Evolutionary conservation across 768 basidiomycete genomes (phyloP), one percentile per base, ranked within the genome.

Genomic region (Fibroporia radiculosa): DNA sequence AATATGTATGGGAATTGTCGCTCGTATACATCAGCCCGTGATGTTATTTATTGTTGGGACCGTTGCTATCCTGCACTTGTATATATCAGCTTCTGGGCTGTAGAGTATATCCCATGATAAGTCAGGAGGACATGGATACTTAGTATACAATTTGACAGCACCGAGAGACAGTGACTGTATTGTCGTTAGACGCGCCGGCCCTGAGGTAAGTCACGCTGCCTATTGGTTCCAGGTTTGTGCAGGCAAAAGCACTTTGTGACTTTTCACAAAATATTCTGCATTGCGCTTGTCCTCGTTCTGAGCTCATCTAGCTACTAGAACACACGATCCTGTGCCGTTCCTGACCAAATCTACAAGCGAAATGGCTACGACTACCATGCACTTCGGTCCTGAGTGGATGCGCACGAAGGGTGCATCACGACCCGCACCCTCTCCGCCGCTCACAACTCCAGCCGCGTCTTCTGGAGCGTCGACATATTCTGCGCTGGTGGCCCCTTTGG

Each of bases 351-450:
- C 13, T 10, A 23, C 37, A 39, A 48, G 45, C 58, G 69, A 65
- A 69, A 74, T 74, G 73, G 61, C 73, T 36, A 60, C 84, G 51
- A 72, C 74, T 22, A 82, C 85, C 10, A 84, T 91, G 79, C 88
- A 90, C 63, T 91, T 91, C 71, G 88, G 86, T 58, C 88, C 88
- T 37, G 88, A 91, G 67, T 91, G 88, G 88, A 90, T 91, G 88
- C 80, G 88, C 57, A 75, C 80, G 53, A 89, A 89, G 68, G 76
- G 73, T 35, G 54, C 59, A 72, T 49, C 78, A 73, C 58, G 64
- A 70, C 33, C 80, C 72, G 51, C 70, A 62, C 41, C 84, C 1
- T 77, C 83, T 20, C 82, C 82, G 23, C 75, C 75, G 29, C 60
- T 64, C 47, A 47, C 58, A 22, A 52, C 62, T 25, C 62, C 61